Evolutionary conservation across 306 rosid genomes (phyloP), one percentile per base, ranked within the genome.

Genomic region (Gastrolobium bilobum): DNA sequence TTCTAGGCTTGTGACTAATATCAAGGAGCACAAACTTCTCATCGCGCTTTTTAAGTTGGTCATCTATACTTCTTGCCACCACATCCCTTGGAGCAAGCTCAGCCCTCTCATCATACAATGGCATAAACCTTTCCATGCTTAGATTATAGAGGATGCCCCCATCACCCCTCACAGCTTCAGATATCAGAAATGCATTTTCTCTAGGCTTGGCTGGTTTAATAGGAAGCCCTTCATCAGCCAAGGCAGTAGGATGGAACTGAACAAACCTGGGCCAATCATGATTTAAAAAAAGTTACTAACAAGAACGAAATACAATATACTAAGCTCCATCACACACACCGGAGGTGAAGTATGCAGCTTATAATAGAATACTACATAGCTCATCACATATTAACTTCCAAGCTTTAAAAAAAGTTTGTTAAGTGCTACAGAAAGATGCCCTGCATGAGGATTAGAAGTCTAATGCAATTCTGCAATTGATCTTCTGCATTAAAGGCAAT

Each of bases 81-180:
- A 95, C 95, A 78, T 95, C 99, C 85, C 98, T 90, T 1, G 99
- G 95, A 47, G 99, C 98, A 68, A 95, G 99, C 91, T 95, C 99
- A 10, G 89, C 95, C 83, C 99, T 86, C 79, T 90, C 92, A 81
- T 95, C 99, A 54, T 95, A 95, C 62, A 66, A 72, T 57, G 97
- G 94, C 99, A 95, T 95, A 77, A 92, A 95, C 83, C 99, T 88
- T 85, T 95, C 99, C 96, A 86, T 91, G 80, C 79, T 85, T 83
- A 86, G 78, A 78, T 92, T 95, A 83, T 95, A 95, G 56, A 95
- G 86, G 83, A 95, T 86, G 33, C 94, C 98, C 13, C 99, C 99
- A 40, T 92, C 96, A 6, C 99, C 97, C 73, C 98, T 87, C 33
- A 95, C 96, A 43, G 97, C 97, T 87, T 95, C 99, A 4, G 94